A percentile compares a stretch with the other conserved stretches of the same genome.
phyloP scores from a whole-genome alignment of 768 basidiomycete species.

The Leccinum obscurum region DNA sequence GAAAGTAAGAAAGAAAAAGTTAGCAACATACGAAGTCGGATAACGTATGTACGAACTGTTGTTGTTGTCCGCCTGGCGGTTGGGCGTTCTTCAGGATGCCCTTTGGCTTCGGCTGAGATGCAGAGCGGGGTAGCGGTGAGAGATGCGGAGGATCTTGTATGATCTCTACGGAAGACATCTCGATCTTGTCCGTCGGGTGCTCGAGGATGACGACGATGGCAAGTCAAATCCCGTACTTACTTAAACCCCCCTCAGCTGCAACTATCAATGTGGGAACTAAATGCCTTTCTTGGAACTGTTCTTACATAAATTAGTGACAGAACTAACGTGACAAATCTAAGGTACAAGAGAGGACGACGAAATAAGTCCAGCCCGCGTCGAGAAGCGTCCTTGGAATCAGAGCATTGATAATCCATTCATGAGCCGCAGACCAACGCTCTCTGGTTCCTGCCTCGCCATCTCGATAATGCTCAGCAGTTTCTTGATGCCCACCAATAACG shows the following conservation, averaged over 20 bases:
- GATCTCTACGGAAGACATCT: slow-evolving; percentile 33
- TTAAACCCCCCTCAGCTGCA: slow-evolving; percentile 9
- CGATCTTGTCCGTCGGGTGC: slow-evolving; percentile 1
- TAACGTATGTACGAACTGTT: slow-evolving; percentile 47
- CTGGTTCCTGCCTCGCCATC: slow-evolving; percentile 96
- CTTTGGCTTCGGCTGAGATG: slow-evolving; percentile 74
- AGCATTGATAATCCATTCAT: slow-evolving; percentile 52
- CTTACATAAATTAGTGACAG: not conserved
- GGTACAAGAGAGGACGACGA: slow-evolving; percentile 6
- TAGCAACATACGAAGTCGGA: not conserved
- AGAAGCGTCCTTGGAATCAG: slow-evolving; percentile 11
- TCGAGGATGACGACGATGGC: slow-evolving; percentile 2
- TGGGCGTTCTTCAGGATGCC: slow-evolving; percentile 86
- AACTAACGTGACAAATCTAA: slow-evolving; percentile 3
- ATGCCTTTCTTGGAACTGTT: slow-evolving; percentile 22
- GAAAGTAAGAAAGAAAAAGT: not conserved
- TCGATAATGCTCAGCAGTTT: slow-evolving; percentile 88
- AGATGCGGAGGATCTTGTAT: slow-evolving; percentile 43
- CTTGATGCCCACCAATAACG: slow-evolving; percentile 88
- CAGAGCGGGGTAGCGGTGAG: slow-evolving; percentile 58
- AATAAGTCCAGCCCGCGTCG: slow-evolving; percentile 1
- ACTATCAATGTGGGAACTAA: slow-evolving; percentile 20
- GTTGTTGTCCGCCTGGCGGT: slow-evolving; percentile 36
- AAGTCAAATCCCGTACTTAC: not conserved
- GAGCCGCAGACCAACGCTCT: slow-evolving; percentile 73